These are phyloP conservation scores for Pestalotiopsis sp. DNA, from an alignment of 2,329 filamentous ascomycete genomes.

Conservation along the genomic window DNA sequence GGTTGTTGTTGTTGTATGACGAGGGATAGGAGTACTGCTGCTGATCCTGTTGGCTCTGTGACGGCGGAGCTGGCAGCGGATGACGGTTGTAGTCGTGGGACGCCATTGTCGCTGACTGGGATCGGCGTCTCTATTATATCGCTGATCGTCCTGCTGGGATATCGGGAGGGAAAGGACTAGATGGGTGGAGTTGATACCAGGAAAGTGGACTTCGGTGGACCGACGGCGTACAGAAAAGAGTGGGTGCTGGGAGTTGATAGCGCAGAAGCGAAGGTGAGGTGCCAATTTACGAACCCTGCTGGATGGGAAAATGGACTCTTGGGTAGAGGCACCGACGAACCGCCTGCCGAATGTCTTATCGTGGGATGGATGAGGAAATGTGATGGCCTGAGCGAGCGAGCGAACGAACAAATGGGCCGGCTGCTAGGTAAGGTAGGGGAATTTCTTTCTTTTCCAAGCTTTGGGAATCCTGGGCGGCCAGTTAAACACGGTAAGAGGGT, in stretches of 20 bases:
- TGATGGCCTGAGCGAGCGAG: slow-evolving; percentile 3
- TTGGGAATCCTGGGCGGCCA: slow-evolving; percentile 5
- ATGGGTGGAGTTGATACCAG: slow-evolving; percentile 23
- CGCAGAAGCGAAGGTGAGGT: slow-evolving; percentile 5
- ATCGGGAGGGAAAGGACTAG: slow-evolving; percentile 22
- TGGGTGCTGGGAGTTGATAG: slow-evolving; percentile 22
- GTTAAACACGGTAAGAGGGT: neutral
- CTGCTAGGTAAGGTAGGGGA: neutral
- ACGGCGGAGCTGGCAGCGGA: slow-evolving; percentile 31
- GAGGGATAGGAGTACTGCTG: slow-evolving; percentile 23
- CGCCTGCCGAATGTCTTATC: slow-evolving; percentile 9
- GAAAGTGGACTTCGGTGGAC: slow-evolving; percentile 18
- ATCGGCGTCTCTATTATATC: slow-evolving; percentile 27
- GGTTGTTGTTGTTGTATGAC: slow-evolving; percentile 12
- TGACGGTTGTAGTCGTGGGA: slow-evolving; percentile 30
- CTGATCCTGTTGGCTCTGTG: slow-evolving; percentile 27
- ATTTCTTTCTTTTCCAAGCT: neutral
- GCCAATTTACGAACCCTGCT: slow-evolving; percentile 3
- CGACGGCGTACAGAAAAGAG: slow-evolving; percentile 11
- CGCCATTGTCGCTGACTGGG: slow-evolving; percentile 31
- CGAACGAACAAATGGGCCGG: neutral
- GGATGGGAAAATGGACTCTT: neutral
- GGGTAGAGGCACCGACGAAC: slow-evolving; percentile 6
- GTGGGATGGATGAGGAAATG: neutral
- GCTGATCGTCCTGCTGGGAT: slow-evolving; percentile 17